A percentile compares a stretch with the other conserved stretches of the same genome.
Conservation (phyloP, 2,329 filamentous ascomycete species). For the Sphaerulina vaccinii region DNA sequence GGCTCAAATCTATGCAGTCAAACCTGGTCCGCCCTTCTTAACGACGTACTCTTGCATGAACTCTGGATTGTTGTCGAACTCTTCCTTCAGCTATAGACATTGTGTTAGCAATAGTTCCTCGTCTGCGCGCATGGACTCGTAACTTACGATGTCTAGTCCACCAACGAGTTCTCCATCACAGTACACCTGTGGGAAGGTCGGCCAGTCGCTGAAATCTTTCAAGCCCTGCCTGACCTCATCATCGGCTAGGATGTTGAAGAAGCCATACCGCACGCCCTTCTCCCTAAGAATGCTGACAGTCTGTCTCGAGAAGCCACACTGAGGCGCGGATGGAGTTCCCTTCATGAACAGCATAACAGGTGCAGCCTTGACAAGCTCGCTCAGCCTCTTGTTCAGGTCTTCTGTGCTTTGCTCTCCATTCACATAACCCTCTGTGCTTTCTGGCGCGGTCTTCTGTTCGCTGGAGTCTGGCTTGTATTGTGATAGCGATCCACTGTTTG, state of each 20-base stretch:
- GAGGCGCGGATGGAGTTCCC: slow-evolving; percentile 81
- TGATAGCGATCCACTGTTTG: slow-evolving; percentile 38
- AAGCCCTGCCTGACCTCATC: slow-evolving; percentile 94
- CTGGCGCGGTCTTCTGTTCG: slow-evolving; percentile 49
- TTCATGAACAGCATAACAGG: slow-evolving; percentile 99
- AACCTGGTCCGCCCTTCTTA: slow-evolving; percentile 17
- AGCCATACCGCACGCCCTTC: slow-evolving; percentile 90
- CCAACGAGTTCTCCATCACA: slow-evolving; percentile 86
- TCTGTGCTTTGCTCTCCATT: slow-evolving; percentile 63
- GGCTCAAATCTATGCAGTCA: slow-evolving; percentile 1
- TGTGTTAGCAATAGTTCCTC: not conserved
- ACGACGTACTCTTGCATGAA: slow-evolving; percentile 75
- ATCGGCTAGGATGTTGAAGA: slow-evolving; percentile 98
- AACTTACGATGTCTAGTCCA: slow-evolving; percentile 88
- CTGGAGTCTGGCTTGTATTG: slow-evolving; percentile 45
- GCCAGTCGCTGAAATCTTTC: slow-evolving; percentile 98
- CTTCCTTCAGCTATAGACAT: slow-evolving; percentile 76
- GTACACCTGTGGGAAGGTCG: slow-evolving; percentile 95
- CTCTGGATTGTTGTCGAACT: slow-evolving; percentile 76
- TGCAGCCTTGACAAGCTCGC: slow-evolving; percentile 86
- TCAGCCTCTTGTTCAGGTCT: slow-evolving; percentile 76
- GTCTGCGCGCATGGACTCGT: not conserved
- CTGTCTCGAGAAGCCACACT: slow-evolving; percentile 92
- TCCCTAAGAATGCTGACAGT: slow-evolving; percentile 83
- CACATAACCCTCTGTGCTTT: slow-evolving; percentile 43